These are phyloP conservation scores for Funneliformis geosporum DNA, from an alignment of 192 early-diverging fungal species.

Conservation along the genomic window DNA sequence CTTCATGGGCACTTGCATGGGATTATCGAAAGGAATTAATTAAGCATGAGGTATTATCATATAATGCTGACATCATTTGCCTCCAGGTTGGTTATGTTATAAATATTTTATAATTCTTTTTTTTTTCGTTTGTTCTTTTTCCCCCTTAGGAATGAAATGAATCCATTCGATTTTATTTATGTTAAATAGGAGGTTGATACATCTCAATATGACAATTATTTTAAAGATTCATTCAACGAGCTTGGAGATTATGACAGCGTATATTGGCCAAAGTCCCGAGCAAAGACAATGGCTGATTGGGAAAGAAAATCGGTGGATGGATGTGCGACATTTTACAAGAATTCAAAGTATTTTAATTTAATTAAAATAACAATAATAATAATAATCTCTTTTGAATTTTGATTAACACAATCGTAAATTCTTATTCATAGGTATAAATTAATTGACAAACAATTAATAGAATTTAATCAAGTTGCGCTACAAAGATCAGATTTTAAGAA, in stretches of 20 bases:
- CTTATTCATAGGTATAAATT: constrained; percentile 65
- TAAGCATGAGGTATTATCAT: constrained; percentile 79
- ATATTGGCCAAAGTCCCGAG: constrained; percentile 93
- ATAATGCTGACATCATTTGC: constrained; percentile 90
- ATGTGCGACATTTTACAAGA: constrained; percentile 92
- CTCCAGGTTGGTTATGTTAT: constrained; percentile 71
- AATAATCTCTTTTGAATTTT: neutral
- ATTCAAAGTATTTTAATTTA: constrained; percentile 67
- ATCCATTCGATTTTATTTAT: constrained; percentile 25
- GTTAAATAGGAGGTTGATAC: constrained; percentile 79
- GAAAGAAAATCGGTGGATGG: constrained; percentile 89
- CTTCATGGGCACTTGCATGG: constrained; percentile 93
- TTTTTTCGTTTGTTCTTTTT: constrained; percentile 29
- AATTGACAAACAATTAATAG: constrained; percentile 84
- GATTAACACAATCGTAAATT: constrained; percentile 8
- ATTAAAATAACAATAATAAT: constrained; percentile 23
- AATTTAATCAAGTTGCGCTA: constrained; percentile 94
- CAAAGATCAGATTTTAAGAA: constrained; percentile 84
- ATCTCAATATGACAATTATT: constrained; percentile 85
- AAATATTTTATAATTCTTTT: neutral
- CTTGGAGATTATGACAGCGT: constrained; percentile 85
- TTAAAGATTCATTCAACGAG: constrained; percentile 69
- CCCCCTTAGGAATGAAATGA: neutral
- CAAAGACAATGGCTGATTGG: constrained; percentile 90
- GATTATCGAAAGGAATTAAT: constrained; percentile 91